phyloP scores from a whole-genome alignment of 106 monocot species.

The Cymbidium sinense region DNA sequence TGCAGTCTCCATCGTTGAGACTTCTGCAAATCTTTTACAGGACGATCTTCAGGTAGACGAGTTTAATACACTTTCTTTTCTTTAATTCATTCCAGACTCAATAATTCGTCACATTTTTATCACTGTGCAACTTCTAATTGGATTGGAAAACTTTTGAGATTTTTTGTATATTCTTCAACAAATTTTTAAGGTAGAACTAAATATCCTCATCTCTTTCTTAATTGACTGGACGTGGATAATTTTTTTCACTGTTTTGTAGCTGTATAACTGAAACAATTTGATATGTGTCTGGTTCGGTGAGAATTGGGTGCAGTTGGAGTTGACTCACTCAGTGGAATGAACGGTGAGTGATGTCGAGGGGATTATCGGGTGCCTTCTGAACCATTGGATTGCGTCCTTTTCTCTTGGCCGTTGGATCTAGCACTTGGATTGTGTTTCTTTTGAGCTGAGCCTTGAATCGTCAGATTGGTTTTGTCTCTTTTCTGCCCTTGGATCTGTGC shows the following conservation, averaged over 20 bases:
- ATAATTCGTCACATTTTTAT: background rate
- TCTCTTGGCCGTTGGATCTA: no score
- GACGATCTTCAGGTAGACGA: constrained; percentile 21
- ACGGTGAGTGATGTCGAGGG: no score
- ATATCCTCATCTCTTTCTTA: background rate
- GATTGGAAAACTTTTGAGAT: background rate
- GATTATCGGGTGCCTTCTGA: no score
- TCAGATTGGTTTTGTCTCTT: no score
- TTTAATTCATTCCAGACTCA: background rate
- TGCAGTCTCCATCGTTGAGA: constrained; percentile 14
- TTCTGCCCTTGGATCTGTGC: no score
- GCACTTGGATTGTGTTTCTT: no score
- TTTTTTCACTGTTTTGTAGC: background rate
- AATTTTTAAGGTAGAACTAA: background rate
- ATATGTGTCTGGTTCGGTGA: no score
- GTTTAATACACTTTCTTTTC: background rate
- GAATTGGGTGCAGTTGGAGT: no score
- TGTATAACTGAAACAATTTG: background rate
- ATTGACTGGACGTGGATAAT: background rate
- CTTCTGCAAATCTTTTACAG: constrained; percentile 1
- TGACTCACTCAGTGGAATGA: no score
- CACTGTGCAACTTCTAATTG: background rate
- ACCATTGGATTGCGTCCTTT: no score
- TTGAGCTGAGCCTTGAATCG: no score
- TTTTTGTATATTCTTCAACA: background rate